Base-by-base conservation (phyloP, 2,329 filamentous ascomycete species). In the Huntiella moniliformis region DNA sequence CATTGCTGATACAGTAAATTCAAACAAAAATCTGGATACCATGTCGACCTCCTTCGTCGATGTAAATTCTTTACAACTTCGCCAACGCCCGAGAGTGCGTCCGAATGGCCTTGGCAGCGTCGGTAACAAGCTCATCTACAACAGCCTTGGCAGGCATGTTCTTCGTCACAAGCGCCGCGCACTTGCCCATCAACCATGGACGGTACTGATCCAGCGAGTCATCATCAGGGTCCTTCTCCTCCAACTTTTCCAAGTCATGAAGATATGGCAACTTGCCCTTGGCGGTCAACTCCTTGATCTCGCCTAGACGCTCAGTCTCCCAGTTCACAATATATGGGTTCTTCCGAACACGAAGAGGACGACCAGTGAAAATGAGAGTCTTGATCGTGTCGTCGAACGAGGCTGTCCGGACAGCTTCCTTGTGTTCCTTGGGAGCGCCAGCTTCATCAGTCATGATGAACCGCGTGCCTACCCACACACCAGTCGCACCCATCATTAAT, bases 301-400 rank as follows among this genome's bases (percentile, higher is more conserved):
- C 91, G 35, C 74, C 67, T 54, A 73, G 69, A 55, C 91, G 82
- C 70, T 96, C 91, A 57, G 80, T 79, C 67, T 98, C 88, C 91
- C 91, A 98, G 71, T 94, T 83, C 59, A 76, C 63, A 58, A 98
- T 96, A 65, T 98, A 98, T 5, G 80, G 64, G 68, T 96, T 98
- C 60, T 75, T 91, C 61, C 87, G 80, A 50, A 98, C 91, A 54
- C 91, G 84, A 59, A 98, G 71, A 33, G 91, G 91, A 49, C 91
- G 83, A 47, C 91, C 91, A 48, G 91, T 98, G 74, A 96, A 98
- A 67, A 98, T 98, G 63, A 96, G 84, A 42, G 91, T 98, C 60
- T 85, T 82, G 61, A 96, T 68, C 58, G 93, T 98, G 66, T 98
- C 91, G 64, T 96, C 86, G 62, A 91, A 94, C 55, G 82, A 76